Percentiles rank a stretch among this genome's conserved stretches.
phyloP scores from a whole-genome alignment of 306 rosid species.

The Castanopsis chinensis region DNA sequence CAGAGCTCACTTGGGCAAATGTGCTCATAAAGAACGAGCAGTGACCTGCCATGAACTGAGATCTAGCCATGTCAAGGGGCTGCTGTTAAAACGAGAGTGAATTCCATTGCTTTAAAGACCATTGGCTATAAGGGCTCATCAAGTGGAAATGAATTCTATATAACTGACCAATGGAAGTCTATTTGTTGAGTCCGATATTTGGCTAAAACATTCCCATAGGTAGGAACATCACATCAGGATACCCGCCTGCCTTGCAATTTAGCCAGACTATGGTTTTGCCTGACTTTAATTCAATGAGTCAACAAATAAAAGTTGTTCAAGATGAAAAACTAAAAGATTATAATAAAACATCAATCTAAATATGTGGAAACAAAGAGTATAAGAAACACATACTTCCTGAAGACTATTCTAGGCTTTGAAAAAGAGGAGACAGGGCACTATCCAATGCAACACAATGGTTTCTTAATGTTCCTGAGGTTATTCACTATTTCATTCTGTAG shows the following conservation, averaged over 20 bases:
- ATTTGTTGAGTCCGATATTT: background rate
- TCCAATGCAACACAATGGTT: constrained; percentile 6
- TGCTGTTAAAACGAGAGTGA: background rate
- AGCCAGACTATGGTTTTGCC: background rate
- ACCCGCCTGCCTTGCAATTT: constrained; percentile 9
- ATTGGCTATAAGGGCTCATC: background rate
- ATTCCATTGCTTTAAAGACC: background rate
- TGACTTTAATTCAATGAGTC: background rate
- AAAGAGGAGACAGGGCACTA: constrained; percentile 5
- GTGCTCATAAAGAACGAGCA: background rate
- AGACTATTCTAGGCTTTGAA: constrained; percentile 12
- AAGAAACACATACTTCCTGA: constrained; percentile 7
- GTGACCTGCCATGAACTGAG: background rate
- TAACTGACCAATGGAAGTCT: background rate
- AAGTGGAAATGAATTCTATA: background rate
- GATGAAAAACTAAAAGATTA: too few relatives aligned
- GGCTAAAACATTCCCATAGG: background rate
- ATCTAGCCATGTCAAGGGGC: constrained; percentile 4
- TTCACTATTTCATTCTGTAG: constrained; percentile 1
- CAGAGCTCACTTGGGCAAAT: background rate
- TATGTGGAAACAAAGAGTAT: background rate
- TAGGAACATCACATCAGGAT: background rate
- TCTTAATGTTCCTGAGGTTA: constrained; percentile 13
- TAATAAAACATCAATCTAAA: too few relatives aligned
- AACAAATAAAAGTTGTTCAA: too few relatives aligned